Conservation (phyloP, 805 yeast species). For the Candida yuanshanica region DNA sequence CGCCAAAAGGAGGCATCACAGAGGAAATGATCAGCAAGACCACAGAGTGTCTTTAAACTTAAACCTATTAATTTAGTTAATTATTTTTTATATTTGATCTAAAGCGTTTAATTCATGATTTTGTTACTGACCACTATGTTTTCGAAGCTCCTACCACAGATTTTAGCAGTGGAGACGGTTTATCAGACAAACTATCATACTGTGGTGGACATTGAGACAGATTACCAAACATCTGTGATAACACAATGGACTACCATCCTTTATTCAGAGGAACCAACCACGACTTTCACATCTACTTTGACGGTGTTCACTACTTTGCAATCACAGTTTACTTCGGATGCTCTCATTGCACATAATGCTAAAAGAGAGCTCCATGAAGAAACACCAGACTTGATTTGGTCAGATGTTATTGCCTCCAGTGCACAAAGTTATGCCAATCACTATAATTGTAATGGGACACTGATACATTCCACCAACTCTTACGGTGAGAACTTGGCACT, state of each 20-base stretch:
- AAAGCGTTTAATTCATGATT: not conserved
- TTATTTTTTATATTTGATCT: too few species aligned
- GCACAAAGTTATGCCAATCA: constrained; percentile 53
- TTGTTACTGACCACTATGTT: not conserved
- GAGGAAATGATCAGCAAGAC: too few species aligned
- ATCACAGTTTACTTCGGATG: constrained; percentile 4
- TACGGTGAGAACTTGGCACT: constrained; percentile 82
- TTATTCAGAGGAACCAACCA: constrained; percentile 12
- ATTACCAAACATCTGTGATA: not conserved
- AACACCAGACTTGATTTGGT: constrained; percentile 53
- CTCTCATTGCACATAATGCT: constrained; percentile 41
- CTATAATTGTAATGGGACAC: constrained; percentile 50
- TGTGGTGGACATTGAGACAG: not conserved
- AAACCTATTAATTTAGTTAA: not conserved
- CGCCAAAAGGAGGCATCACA: not conserved
- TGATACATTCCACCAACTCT: constrained; percentile 55
- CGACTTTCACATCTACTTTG: constrained; percentile 14
- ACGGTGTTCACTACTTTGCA: constrained; percentile 13
- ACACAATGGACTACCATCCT: constrained; percentile 12
- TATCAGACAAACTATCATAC: constrained; percentile 5
- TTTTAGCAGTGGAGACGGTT: constrained; percentile 1
- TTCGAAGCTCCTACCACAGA: not conserved
- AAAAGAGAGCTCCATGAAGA: constrained; percentile 45
- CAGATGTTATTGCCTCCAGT: constrained; percentile 39
- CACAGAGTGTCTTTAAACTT: not conserved